Evolutionary conservation across 345 rosid genomes (phyloP).

Genomic region (Conringia planisiliqua): DNA sequence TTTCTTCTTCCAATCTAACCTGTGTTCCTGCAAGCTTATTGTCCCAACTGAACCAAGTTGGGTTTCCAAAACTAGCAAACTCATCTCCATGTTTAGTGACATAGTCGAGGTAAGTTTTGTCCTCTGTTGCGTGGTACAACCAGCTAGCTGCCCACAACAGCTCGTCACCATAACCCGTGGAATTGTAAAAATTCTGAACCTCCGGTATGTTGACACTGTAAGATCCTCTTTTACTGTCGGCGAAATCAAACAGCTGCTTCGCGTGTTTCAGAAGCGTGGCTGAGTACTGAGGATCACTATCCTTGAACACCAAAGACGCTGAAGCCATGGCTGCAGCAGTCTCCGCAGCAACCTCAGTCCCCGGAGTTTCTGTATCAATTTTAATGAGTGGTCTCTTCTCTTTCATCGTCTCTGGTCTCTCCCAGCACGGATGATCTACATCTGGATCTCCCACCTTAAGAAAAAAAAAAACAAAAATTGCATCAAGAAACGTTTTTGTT

Average conservation of each 20-base stretch:
- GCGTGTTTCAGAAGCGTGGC: constrained; percentile 81
- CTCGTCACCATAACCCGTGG: constrained; percentile 91
- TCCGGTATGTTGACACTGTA: constrained; percentile 69
- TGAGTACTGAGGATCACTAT: constrained; percentile 55
- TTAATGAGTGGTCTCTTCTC: constrained; percentile 73
- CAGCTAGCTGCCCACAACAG: constrained; percentile 95
- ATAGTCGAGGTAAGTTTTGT: constrained; percentile 64
- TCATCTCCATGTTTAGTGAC: constrained; percentile 60
- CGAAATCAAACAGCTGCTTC: constrained; percentile 73
- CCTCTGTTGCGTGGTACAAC: constrained; percentile 91
- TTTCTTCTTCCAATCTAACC: constrained; percentile 38
- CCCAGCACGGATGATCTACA: constrained; percentile 82
- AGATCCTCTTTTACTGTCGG: constrained; percentile 56
- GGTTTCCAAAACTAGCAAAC: constrained; percentile 75
- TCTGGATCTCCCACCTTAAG: constrained; percentile 84
- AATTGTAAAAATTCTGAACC: constrained; percentile 68
- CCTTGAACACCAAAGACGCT: constrained; percentile 87
- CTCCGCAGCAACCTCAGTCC: constrained; percentile 96
- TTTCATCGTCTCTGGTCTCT: constrained; percentile 82
- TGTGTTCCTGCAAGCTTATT: constrained; percentile 92
- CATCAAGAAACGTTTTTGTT: too few species aligned
- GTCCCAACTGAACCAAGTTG: constrained; percentile 99
- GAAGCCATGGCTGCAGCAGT: constrained; percentile 98
- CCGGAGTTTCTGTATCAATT: constrained; percentile 64
- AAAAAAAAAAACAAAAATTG: not conserved